Conservation (phyloP, 208 protist species). For the Naegleria lovaniensis region DNA sequence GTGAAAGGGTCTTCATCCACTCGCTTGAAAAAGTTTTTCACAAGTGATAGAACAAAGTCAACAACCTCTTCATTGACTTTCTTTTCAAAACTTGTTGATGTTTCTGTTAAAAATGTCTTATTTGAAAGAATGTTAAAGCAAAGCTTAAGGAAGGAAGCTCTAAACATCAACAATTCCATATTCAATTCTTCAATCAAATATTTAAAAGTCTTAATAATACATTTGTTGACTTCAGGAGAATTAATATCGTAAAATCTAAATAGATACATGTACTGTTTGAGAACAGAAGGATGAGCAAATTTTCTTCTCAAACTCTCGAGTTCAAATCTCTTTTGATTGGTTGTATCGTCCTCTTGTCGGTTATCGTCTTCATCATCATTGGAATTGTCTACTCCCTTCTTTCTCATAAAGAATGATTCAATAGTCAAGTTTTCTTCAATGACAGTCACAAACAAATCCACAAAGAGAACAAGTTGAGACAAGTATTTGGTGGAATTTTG, state of each 20-base stretch:
- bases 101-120: neutral
- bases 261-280: neutral
- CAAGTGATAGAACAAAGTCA: neutral
- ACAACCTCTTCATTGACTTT: neutral
- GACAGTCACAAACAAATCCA: neutral
- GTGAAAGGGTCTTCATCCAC: neutral
- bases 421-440: neutral
- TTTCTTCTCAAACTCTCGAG: neutral
- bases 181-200: neutral
- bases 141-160: neutral
- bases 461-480: neutral
- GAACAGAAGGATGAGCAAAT: neutral
- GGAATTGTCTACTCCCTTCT: neutral
- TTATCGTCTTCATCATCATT: neutral
- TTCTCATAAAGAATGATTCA: neutral
- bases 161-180: neutral
- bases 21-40: neutral
- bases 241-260: neutral
- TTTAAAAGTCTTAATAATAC: neutral
- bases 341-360: neutral
- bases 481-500: neutral
- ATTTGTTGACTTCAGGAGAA: neutral
- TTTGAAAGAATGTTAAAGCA: neutral
- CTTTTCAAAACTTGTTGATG: neutral
- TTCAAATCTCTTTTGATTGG: neutral